Percentiles rank a stretch among this genome's conserved stretches.
Evolutionary conservation across 257 asterid species (phyloP).

Genomic region (Solanum medicagineum): DNA sequence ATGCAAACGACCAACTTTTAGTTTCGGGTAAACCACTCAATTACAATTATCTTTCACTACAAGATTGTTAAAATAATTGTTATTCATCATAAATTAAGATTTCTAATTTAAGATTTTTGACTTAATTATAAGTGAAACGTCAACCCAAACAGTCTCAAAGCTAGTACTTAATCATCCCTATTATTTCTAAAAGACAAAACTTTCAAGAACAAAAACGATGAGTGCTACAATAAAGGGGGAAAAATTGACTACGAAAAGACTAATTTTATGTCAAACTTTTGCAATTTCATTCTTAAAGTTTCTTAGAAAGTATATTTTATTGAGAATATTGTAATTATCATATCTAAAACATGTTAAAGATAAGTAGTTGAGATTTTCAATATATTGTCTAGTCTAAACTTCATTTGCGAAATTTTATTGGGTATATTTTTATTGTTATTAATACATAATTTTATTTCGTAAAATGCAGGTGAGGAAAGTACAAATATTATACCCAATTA

Average conservation of each 20-base stretch:
- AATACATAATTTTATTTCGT: background rate
- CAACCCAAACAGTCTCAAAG: too few relatives aligned
- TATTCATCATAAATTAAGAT: too few relatives aligned
- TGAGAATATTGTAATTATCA: background rate
- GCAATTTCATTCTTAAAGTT: too few relatives aligned
- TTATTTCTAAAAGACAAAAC: too few relatives aligned
- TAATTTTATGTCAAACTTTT: background rate
- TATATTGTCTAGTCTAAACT: too few relatives aligned
- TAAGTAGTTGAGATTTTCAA: background rate
- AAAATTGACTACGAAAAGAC: background rate
- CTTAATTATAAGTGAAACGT: too few relatives aligned
- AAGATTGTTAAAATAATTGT: background rate
- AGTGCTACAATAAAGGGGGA: background rate
- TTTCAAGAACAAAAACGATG: too few relatives aligned
- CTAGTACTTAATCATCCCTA: too few relatives aligned
- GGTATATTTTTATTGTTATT: background rate
- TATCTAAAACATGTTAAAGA: background rate
- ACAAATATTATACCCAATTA: background rate
- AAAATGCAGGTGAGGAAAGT: background rate
- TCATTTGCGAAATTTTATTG: too few relatives aligned
- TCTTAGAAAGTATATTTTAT: background rate
- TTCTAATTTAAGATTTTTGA: too few relatives aligned
- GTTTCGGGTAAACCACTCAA: background rate
- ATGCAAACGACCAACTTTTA: background rate
- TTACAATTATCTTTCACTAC: too few relatives aligned